Percentiles rank a stretch among this genome's conserved stretches.
Evolutionary conservation across 1,139 yeast species (phyloP).

Genomic region (Pichia sp.): DNA sequence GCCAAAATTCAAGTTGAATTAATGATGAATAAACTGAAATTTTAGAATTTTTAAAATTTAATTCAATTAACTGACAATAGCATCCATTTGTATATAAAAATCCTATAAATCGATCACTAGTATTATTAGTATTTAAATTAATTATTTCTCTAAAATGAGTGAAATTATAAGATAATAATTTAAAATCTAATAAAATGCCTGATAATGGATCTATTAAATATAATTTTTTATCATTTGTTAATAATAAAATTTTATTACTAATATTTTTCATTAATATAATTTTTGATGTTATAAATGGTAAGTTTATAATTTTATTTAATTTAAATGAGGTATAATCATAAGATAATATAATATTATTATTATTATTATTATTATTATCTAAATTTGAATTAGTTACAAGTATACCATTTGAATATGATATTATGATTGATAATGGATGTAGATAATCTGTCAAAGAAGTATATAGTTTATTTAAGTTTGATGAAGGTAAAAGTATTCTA

Average conservation of each 20-base stretch:
- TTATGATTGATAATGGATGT: background rate
- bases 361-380: background rate
- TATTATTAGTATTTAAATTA: no score
- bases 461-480: background rate
- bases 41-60: background rate
- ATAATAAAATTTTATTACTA: background rate
- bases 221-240: background rate
- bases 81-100: conserved; percentile 7
- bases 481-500: background rate
- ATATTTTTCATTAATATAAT: conserved; percentile 1
- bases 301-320: conserved; percentile 1
- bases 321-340: background rate
- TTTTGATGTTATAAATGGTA: background rate
- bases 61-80: conserved; percentile 8
- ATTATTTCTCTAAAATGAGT: conserved; percentile 1
- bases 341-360: background rate
- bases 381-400: background rate
- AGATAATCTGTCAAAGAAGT: background rate
- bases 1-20: conserved; percentile 21
- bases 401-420: background rate
- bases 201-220: conserved; percentile 6
- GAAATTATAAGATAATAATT: conserved; percentile 4
- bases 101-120: no score
- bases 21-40: conserved; percentile 3
- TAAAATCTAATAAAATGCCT: background rate